Evolutionary conservation across 352 stramenopile species (phyloP).

Genomic region (Phytophthora pseudosyringae): DNA sequence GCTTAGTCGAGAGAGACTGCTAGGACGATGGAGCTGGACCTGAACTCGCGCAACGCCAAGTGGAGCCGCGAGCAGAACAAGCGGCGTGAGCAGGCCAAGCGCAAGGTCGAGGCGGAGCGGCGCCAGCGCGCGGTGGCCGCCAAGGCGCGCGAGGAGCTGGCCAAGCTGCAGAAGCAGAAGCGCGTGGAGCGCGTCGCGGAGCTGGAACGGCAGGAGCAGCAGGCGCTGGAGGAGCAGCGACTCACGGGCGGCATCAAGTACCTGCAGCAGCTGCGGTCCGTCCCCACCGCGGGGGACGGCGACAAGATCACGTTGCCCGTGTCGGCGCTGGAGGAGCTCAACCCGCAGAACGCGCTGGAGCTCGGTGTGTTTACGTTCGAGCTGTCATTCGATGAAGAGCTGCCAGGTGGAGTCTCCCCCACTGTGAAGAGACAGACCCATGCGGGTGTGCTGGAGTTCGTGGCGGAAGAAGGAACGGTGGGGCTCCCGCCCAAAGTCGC

Average conservation of each 20-base stretch:
- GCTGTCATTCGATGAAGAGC: conserved; percentile 44
- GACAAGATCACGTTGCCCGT: conserved; percentile 84
- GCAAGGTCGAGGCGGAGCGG: conserved; percentile 59
- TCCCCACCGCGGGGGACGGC: conserved; percentile 58
- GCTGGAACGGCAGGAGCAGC: conserved; percentile 50
- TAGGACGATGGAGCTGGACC: conserved; percentile 67
- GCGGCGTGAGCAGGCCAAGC: conserved; percentile 60
- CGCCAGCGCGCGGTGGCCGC: conserved; percentile 53
- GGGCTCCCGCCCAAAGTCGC: conserved; percentile 82
- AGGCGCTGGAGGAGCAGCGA: conserved; percentile 71
- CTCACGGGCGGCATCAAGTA: conserved; percentile 78
- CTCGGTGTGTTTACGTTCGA: conserved; percentile 86
- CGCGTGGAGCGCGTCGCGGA: conserved; percentile 64
- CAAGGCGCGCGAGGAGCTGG: conserved; percentile 51
- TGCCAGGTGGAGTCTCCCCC: background rate
- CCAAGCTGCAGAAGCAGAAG: conserved; percentile 52
- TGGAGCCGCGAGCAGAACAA: conserved; percentile 75
- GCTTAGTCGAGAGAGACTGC: background rate
- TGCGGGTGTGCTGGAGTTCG: conserved; percentile 82
- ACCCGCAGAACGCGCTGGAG: conserved; percentile 79
- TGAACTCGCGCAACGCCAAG: conserved; percentile 71
- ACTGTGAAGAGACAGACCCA: conserved; percentile 50
- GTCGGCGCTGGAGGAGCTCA: conserved; percentile 77
- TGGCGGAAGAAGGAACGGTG: conserved; percentile 77
- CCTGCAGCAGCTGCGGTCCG: conserved; percentile 48